A percentile compares a stretch with the other conserved stretches of the same genome.
phyloP scores from a whole-genome alignment of 1,284 basidiomycete genomes.

The Wolfiporia cocos region DNA sequence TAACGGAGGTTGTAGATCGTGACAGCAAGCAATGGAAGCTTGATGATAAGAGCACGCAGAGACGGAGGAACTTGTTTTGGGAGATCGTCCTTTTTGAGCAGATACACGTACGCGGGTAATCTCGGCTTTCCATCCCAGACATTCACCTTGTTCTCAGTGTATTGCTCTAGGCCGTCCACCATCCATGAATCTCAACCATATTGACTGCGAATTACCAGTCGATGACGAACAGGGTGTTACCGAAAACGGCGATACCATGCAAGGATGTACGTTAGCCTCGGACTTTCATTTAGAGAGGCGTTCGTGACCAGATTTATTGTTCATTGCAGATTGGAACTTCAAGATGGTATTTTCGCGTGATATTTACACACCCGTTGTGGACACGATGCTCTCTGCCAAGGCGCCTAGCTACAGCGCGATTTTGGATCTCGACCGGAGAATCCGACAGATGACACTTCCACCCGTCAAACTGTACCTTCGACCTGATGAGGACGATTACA shows the following conservation, averaged over 20 bases:
- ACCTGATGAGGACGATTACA: constrained; percentile 25
- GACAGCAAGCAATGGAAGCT: constrained; percentile 38
- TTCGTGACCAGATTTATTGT: background rate
- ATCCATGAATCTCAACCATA: constrained; percentile 17
- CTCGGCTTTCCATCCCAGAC: background rate
- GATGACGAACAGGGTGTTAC: constrained; percentile 20
- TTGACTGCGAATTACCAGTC: constrained; percentile 24
- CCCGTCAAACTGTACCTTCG: constrained; percentile 22
- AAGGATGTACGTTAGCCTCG: constrained; percentile 21
- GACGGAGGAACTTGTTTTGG: constrained; percentile 38
- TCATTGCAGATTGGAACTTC: constrained; percentile 22
- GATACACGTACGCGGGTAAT: constrained; percentile 26
- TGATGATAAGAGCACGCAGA: constrained; percentile 29
- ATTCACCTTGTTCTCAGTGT: constrained; percentile 16
- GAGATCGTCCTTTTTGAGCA: constrained; percentile 33
- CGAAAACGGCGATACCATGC: constrained; percentile 20
- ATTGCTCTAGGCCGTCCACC: constrained; percentile 26
- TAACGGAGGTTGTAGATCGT: constrained; percentile 27
- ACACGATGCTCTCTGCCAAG: constrained; percentile 23
- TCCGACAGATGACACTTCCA: constrained; percentile 24
- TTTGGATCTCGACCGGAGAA: constrained; percentile 25
- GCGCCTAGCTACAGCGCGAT: constrained; percentile 24
- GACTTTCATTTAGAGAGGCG: background rate
- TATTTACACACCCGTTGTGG: constrained; percentile 20
- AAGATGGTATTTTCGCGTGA: constrained; percentile 21